Conservation (phyloP, 441 rosid species). For the Erodium trifolium region DNA sequence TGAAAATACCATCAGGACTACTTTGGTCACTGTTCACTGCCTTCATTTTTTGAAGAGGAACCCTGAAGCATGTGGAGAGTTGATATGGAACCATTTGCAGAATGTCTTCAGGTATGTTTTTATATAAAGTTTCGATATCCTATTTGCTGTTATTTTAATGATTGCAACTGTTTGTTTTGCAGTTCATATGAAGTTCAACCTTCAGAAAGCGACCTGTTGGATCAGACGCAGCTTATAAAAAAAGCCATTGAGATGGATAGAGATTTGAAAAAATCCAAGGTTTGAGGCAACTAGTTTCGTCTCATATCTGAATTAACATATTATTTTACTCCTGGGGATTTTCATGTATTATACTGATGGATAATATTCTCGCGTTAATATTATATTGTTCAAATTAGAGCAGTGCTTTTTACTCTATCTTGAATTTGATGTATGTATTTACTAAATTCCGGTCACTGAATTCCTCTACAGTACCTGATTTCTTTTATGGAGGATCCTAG, state of each 20-base stretch:
- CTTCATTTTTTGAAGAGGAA: conserved; percentile 24
- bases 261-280: conserved; percentile 37
- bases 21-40: conserved; percentile 12
- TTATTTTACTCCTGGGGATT: neutral
- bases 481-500: too few relatives aligned
- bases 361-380: too few relatives aligned
- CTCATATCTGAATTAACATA: too few relatives aligned
- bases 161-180: conserved; percentile 5
- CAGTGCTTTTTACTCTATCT: too few relatives aligned
- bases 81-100: conserved; percentile 25
- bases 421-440: too few relatives aligned
- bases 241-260: conserved; percentile 36
- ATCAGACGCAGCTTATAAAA: conserved; percentile 29
- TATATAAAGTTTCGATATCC: neutral
- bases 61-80: conserved; percentile 20
- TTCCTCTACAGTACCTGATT: too few relatives aligned
- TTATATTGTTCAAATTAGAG: too few relatives aligned
- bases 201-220: conserved; percentile 27
- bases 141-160: neutral
- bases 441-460: too few relatives aligned
- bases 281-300: neutral
- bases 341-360: neutral
- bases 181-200: conserved; percentile 22
- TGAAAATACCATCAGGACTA: conserved; percentile 20
- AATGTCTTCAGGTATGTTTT: conserved; percentile 20